Base-by-base conservation (phyloP, 352 stramenopile species). In the Pythium oligandrum region DNA sequence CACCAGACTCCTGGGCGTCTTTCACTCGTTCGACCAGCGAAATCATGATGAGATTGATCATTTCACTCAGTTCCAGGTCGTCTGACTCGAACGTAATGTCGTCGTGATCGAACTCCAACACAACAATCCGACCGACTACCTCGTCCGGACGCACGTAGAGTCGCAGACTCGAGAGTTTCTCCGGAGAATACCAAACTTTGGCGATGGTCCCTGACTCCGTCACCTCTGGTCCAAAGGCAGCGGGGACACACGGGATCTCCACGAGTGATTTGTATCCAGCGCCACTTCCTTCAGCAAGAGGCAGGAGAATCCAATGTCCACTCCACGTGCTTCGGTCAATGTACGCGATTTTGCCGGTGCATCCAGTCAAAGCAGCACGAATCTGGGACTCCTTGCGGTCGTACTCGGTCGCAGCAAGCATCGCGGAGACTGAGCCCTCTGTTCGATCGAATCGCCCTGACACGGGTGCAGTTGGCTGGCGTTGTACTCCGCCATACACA, bases 21-120 rank as follows among this genome's bases (percentile, higher is more conserved):
- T 87, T 87, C 47, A 88, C 74, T 10, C 85, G 83, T 32, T 75
- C 75, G n/a, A 90, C 72, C 3, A 90, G 60, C 10, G 72, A 78
- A 34, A 74, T 56, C 78, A 90, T 88, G 34, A 88, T 71, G 37
- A 77, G 68, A 7, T 50, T 57, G 48, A 90, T 83, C 44, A 87
- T 79, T 17, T 83, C 74, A 44, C 57, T 66, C 34, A 84, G 49
- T 36, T 89, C 76, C 4, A 89, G 51, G 4, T 78, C 67, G 4
- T 84, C 70, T 3, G 64, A 51, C 11, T 83, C 74, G 49, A 83
- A 72, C 1, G 57, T 59, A 11, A 89, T 67, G 42, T 91, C 78
- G 7, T 75, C 63, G 51, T 84, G 71, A 32, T 75, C 73, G 56
- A 88, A 86, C 48, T 84, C 76, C 9, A 91, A 63, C 38, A 91